Evolutionary conservation across 2,329 filamentous ascomycete species (phyloP).

Genomic region (Colletotrichum brevisporum): DNA sequence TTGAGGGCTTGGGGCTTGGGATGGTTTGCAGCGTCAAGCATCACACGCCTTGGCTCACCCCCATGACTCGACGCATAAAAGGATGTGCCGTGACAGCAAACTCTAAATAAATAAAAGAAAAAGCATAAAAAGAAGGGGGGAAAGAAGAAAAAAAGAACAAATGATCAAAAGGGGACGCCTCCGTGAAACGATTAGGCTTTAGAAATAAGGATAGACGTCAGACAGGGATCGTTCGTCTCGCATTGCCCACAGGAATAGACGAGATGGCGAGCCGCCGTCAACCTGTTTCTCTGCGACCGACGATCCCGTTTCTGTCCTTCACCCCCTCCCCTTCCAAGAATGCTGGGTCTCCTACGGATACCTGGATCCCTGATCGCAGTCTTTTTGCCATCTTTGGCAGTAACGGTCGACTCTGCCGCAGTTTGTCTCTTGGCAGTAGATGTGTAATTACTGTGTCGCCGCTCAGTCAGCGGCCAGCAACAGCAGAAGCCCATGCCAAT

Average conservation of each 20-base stretch:
- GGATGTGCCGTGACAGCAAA: conserved; percentile 38
- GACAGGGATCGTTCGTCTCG: neutral
- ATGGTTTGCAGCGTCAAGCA: conserved; percentile 7
- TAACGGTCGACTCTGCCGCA: conserved; percentile 6
- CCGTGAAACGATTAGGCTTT: conserved; percentile 14
- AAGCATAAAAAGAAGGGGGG: conserved; percentile 9
- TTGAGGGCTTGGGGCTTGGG: neutral
- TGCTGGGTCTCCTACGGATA: no score
- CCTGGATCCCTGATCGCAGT: conserved; percentile 1
- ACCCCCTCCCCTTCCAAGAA: neutral
- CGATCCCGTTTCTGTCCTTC: conserved; percentile 5
- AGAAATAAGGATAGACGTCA: conserved; percentile 23
- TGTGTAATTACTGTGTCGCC: neutral
- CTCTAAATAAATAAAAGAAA: conserved; percentile 26
- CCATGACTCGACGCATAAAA: conserved; percentile 35
- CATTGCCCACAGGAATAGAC: conserved; percentile 22
- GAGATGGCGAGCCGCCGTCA: neutral
- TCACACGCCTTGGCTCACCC: conserved; percentile 1
- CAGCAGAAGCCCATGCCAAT: no score
- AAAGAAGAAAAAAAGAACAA: conserved; percentile 1
- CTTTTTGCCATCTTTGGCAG: conserved; percentile 1
- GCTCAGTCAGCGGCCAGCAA: conserved; percentile 20
- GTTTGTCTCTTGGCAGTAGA: neutral
- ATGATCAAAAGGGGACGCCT: conserved; percentile 18
- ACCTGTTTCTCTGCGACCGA: neutral